Base-by-base conservation (phyloP, 192 early-diverging fungal genomes). In the Rhizophagus clarus region DNA sequence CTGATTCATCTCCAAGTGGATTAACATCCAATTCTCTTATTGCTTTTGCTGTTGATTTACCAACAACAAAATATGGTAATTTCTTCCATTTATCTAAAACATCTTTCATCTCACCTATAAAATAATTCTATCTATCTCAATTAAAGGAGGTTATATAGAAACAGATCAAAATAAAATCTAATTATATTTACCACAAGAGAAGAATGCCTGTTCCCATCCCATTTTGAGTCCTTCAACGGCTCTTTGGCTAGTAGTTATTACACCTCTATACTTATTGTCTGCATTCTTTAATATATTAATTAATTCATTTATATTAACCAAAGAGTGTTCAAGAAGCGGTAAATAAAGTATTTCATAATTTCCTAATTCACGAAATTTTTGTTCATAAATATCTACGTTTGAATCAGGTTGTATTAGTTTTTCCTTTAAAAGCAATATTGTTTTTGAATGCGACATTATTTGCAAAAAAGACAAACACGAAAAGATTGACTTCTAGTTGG, bases 11-110 rank as follows among this genome's bases (percentile, higher is more conserved):
- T 31, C 67, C 67, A 56, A 61, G 1, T 37, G 63, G 60, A n/a
- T 8, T 49, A 24, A 87, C 72, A 1, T 71, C 72, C 2, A 79
- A 42, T 4, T 81, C 63, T 29, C 29, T 68, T 40, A 80, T 42
- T 15, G 72, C 82, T n/a, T 75, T 62, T 20, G 81, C 85, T 3
- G 89, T 90, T 40, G 80, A 79, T 28, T 73, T 75, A 12, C 89
- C 89, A 24, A 90, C 85, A 12, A 85, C 83, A 72, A 79, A 90
- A 68, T 84, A 49, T 20, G 84, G 87, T 20, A 86, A 61, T 1
- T 12, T 29, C 5, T 69, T 71, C 88, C 88, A 89, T 71, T 15
- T 22, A 7, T 22, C 22, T 29, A 12, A 37, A 32, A 60, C 45
- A 61, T 79, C 49, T 51, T 20, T 77, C 40, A 22, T 60, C 72